Conservation (phyloP, 768 basidiomycete species). For the Boletus eberwhitei region DNA sequence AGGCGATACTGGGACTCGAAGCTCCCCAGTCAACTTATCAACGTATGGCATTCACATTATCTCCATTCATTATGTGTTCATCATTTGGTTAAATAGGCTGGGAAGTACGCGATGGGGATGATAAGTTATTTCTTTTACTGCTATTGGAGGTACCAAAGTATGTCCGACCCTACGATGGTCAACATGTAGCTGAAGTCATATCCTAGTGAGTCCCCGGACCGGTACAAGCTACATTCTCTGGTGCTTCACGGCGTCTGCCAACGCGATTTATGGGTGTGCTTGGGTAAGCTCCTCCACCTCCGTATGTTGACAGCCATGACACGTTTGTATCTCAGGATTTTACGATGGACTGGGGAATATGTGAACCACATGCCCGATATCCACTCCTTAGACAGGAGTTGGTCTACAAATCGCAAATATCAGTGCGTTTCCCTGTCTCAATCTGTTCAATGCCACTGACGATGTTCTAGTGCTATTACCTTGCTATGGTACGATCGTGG, state of each 20-base stretch:
- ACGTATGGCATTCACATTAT: constrained; percentile 48
- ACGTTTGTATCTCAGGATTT: constrained; percentile 55
- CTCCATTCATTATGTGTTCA: neutral
- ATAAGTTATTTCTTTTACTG: constrained; percentile 65
- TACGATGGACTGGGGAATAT: constrained; percentile 88
- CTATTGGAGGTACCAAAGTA: constrained; percentile 71
- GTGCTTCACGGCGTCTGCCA: constrained; percentile 59
- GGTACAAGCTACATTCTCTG: constrained; percentile 62
- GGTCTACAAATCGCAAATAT: constrained; percentile 61
- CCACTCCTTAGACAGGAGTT: constrained; percentile 71
- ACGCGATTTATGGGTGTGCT: constrained; percentile 64
- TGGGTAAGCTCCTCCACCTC: constrained; percentile 61
- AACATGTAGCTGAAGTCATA: neutral
- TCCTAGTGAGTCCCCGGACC: constrained; percentile 31
- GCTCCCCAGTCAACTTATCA: constrained; percentile 76
- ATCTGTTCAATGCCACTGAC: neutral
- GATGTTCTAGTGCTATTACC: constrained; percentile 60
- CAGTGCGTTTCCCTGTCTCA: constrained; percentile 38
- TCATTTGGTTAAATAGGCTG: constrained; percentile 50
- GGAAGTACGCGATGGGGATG: constrained; percentile 76
- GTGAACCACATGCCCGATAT: constrained; percentile 53
- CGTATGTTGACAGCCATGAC: neutral
- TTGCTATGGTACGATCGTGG: constrained; percentile 58
- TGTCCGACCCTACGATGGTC: neutral
- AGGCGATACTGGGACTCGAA: constrained; percentile 83